Evolutionary conservation across 1,284 basidiomycete species (phyloP).

Genomic region (Naganishia albida): DNA sequence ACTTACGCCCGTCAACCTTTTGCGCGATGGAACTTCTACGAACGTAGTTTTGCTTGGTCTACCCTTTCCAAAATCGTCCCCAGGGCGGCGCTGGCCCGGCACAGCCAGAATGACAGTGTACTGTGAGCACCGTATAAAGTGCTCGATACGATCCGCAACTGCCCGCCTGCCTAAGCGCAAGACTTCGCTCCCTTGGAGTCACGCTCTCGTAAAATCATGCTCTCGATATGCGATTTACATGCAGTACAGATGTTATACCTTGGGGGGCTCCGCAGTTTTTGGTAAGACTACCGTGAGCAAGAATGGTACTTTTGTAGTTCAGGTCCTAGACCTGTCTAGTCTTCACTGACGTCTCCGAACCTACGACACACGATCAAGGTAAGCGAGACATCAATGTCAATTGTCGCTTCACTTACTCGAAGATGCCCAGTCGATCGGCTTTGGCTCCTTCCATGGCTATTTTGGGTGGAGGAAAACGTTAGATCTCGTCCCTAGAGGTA

Average conservation of each 20-base stretch:
- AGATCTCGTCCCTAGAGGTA: not conserved
- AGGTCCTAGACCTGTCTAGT: conserved; percentile 33
- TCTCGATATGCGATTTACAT: not conserved
- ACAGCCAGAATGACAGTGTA: no score
- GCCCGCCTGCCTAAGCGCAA: no score
- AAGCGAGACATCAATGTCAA: not conserved
- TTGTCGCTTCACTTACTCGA: conserved; percentile 61
- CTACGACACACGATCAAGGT: conserved; percentile 26
- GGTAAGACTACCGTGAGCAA: not conserved
- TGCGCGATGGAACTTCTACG: no score
- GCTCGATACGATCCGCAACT: no score
- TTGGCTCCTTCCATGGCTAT: conserved; percentile 62
- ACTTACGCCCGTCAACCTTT: no score
- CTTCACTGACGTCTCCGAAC: conserved; percentile 49
- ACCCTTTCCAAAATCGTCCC: no score
- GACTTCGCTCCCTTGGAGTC: no score
- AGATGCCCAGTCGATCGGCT: conserved; percentile 75
- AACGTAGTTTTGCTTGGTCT: no score
- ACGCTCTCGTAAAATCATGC: not conserved
- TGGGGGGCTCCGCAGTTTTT: not conserved
- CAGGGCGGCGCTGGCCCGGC: no score
- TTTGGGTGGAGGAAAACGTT: not conserved
- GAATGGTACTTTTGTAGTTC: not conserved
- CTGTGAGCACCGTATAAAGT: no score
- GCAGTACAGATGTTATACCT: not conserved